Evolutionary conservation across 345 rosid species (phyloP).

Genomic region (Lepidium africanum): DNA sequence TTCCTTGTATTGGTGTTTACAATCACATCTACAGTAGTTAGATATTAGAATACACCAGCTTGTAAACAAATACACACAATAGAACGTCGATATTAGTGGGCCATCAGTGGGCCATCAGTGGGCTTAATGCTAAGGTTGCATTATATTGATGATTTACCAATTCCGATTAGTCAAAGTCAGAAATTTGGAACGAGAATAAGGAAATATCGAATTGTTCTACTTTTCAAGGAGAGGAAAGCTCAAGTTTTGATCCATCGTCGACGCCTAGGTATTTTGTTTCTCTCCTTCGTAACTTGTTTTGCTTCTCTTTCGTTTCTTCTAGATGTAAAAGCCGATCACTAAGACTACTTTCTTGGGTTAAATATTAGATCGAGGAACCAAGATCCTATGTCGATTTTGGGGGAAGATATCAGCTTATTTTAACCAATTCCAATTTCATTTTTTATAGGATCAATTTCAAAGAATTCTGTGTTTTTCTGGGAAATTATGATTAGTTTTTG

Average conservation of each 20-base stretch:
- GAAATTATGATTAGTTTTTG: background rate
- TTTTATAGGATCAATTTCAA: background rate
- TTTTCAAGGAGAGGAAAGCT: constrained; percentile 6
- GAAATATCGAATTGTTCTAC: background rate
- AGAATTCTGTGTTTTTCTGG: background rate
- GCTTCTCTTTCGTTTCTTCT: background rate
- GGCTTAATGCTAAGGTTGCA: background rate
- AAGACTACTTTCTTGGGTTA: background rate
- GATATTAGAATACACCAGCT: too few species aligned
- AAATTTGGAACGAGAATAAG: background rate
- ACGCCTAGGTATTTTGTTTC: constrained; percentile 10
- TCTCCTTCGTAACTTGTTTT: background rate
- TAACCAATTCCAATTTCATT: background rate
- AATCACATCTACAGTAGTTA: too few species aligned
- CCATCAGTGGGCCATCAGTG: constrained; percentile 5
- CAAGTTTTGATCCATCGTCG: background rate
- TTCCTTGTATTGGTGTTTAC: too few species aligned
- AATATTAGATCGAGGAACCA: background rate
- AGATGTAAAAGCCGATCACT: background rate
- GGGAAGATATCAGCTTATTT: background rate
- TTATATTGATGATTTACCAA: background rate
- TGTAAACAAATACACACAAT: too few species aligned
- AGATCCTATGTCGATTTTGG: background rate
- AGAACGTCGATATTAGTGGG: background rate
- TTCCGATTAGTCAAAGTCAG: constrained; percentile 4